Base-by-base conservation (phyloP, 768 basidiomycete species). In the Candolleomyces eurysporus region DNA sequence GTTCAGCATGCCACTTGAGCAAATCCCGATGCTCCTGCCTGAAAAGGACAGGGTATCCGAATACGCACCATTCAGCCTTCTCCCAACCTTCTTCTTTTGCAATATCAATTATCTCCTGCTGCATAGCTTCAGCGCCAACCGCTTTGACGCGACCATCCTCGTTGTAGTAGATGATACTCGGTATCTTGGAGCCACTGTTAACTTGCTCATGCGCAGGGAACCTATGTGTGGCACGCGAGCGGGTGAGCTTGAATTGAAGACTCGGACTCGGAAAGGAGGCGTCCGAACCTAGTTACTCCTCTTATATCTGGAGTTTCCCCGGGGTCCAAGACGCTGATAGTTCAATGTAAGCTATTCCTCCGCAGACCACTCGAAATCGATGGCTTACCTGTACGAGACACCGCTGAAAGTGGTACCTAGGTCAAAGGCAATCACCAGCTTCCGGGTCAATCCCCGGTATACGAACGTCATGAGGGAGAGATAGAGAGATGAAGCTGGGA, bases 151-250 rank as follows among this genome's bases (percentile, higher is more conserved):
- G 39, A 2, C 79, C 82, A 17, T 70, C 60, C 4, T 61, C 40
- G 57, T 80, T 79, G 64, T 84, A 84, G 56, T 78, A 79, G 22
- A 83, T 61, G 19, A 81, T 66, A 0, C 80, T 78, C 1, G 80
- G 83, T 39, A 84, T 79, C 59, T 82, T 84, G 40, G 73, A 75
- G 49, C 79, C 76, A 2, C 78, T 76, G 1, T 75, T 76, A 14
- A 74, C 68, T 0, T 74, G 68, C 21, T 68, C 62, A 5, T 68
- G 68, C 2, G 72, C 65, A 2, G 68, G 66, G 52, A 65, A 69
- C 36, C 68, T 69, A 36, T 8, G 26, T 7, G 14, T 45, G 26
- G n/a, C 8, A 3, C 17, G 5, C 22, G 22, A 32, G 16, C 5
- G 30, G 26, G 17, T 9, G 2, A 39, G 11, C 43, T 17, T 3